Base-by-base conservation (phyloP, 805 yeast species). In the Jamesozyma gamospora region DNA sequence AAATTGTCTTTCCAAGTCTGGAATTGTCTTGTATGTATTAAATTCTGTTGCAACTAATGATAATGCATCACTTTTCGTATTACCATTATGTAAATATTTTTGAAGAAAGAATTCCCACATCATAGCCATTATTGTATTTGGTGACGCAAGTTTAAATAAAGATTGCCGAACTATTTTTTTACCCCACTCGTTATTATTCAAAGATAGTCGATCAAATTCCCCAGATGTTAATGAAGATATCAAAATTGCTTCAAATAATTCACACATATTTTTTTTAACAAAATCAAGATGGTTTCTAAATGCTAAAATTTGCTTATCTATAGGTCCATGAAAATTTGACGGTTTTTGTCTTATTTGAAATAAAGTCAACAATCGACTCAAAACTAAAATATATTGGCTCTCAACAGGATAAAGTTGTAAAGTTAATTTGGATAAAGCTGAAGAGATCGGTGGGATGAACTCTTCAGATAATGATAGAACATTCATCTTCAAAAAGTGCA, bases 221-320 rank as follows among this genome's bases (percentile, higher is more conserved):
- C 72, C 73, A 27, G 75, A 74, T 46, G 70, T 64, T 53, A 71
- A 68, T 38, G 70, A 67, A 17, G 77, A 73, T 52, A 67, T 71
- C 43, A 67, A 51, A 37, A 66, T 70, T 34, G 67, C 66, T 47
- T 76, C 80, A 25, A 75, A 54, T 13, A 78, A 60, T 46, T 75
- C 77, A 44, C 74, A 69, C 21, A 77, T 55, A 32, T 68, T 69
- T 17, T 58, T 60, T 24, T 70, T 69, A 35, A 81, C 57, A 34
- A 72, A 71, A 39, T 75, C 69, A 35, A 80, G 56, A 41, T 76
- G 75, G 15, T 86, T 77, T 51, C 87, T 71, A 56, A 80, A 82
- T 34, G 75, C 72, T 35, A 83, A 64, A 30, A 83, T 64, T 31
- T 74, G 70, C 46, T 79, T 72, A 14, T 84, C 82, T 26, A 84